Evolutionary conservation across 208 protist genomes (phyloP).

Genomic region (Plasmodiophora brassicae): DNA sequence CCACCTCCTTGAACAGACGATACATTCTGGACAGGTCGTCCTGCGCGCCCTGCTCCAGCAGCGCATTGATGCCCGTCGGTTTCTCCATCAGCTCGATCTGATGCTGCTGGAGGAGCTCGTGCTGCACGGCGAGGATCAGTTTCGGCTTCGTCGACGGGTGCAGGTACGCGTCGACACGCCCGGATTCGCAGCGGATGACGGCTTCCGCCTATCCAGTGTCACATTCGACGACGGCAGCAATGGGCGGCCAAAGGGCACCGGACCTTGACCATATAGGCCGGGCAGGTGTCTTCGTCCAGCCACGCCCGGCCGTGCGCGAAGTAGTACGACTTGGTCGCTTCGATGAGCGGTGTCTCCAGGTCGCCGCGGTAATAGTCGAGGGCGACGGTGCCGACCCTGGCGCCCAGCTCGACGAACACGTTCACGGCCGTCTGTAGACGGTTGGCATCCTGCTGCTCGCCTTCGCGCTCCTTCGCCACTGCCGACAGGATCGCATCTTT

Average conservation of each 20-base stretch:
- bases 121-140: constrained; percentile 26
- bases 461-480: constrained; percentile 32
- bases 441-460: constrained; percentile 44
- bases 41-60: constrained; percentile 24
- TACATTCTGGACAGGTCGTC: constrained; percentile 33
- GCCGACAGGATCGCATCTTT: neutral
- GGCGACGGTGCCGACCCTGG: neutral
- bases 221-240: too few relatives aligned
- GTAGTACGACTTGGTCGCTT: constrained; percentile 32
- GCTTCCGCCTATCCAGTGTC: too few relatives aligned
- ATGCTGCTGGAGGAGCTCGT: constrained; percentile 34
- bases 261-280: constrained; percentile 41
- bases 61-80: constrained; percentile 37
- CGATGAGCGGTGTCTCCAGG: constrained; percentile 12
- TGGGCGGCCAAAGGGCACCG: too few relatives aligned
- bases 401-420: constrained; percentile 47
- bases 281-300: constrained; percentile 41
- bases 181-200: constrained; percentile 21
- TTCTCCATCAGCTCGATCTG: constrained; percentile 42
- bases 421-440: constrained; percentile 30
- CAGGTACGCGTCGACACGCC: constrained; percentile 32
- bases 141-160: neutral
- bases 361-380: constrained; percentile 32
- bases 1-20: constrained; percentile 41
- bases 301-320: neutral